These are phyloP conservation scores for Aspergillus sp. DNA, from an alignment of 2,329 filamentous ascomycete species.

Conservation along the genomic window DNA sequence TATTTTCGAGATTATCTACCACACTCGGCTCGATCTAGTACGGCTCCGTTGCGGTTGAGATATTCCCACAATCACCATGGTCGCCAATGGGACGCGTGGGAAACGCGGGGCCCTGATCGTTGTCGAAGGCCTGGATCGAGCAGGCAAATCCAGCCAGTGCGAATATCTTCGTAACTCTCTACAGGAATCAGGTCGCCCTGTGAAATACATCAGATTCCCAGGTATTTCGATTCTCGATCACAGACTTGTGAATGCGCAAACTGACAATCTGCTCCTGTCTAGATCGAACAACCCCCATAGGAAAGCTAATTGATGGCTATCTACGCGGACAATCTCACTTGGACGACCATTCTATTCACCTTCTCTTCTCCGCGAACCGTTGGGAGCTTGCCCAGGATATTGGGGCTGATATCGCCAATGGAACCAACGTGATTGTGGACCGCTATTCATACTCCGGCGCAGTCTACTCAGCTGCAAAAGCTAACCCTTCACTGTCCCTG, in stretches of 20 bases:
- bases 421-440: conserved; percentile 79
- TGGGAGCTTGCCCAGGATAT: conserved; percentile 66
- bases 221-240: conserved; percentile 41
- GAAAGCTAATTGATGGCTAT: conserved; percentile 82
- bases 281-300: conserved; percentile 83
- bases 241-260: background rate
- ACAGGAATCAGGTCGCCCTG: conserved; percentile 49
- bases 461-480: conserved; percentile 88
- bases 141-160: conserved; percentile 91
- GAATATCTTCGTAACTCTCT: conserved; percentile 62
- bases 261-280: conserved; percentile 12
- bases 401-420: conserved; percentile 55
- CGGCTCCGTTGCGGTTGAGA: background rate
- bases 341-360: conserved; percentile 85
- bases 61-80: conserved; percentile 12
- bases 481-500: conserved; percentile 66
- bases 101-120: conserved; percentile 72
- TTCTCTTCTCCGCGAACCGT: conserved; percentile 86
- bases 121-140: conserved; percentile 84
- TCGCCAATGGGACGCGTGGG: conserved; percentile 15
- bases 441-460: conserved; percentile 94
- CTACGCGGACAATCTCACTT: conserved; percentile 70
- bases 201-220: conserved; percentile 65
- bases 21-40: background rate
- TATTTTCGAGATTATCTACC: background rate